Base-by-base conservation (phyloP, 2,329 filamentous ascomycete species). In the Alternaria sp. region DNA sequence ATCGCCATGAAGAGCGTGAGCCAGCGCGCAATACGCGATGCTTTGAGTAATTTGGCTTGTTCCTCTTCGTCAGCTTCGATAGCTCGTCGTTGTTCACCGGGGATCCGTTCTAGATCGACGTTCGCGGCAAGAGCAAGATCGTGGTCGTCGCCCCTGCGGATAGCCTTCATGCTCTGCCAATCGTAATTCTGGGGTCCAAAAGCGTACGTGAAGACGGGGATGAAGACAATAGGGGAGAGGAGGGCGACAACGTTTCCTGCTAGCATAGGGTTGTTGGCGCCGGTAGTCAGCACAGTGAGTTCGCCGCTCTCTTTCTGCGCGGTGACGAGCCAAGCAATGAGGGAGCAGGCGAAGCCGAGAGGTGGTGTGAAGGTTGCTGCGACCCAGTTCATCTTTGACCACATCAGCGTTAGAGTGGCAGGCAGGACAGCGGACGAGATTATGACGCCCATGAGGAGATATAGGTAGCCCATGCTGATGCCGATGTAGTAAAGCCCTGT, bases 371-470 rank as follows among this genome's bases (percentile, higher is more conserved):
- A 83, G 1, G 88, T 88, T 0, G 92, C 92, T 1, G 92, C 91
- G 77, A 88, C 88, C 83, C 88, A 89, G 74, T 92, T 93, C 78
- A 96, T 93, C 2, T 90, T 88, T 54, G 87, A 87, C 93, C 93
- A 97, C 63, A 94, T 84, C 0, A 97, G 86, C 0, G 93, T 92
- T 66, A 97, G 82, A 0, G 92, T 90, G 0, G 93, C 92, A 0
- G 94, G 94, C 12, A 97, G 86, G 4, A 97, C 93, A 4, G 93
- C 94, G 0, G 92, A 88, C 0, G 90, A 93, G 75, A 97, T 96
- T 73, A 97, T 92, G 55, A 94, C 92, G 8, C 94, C 94, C 94
- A 97, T 97, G 75, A 97, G 87, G 2, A 97, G 83, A 75, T 96
- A 96, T 4, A 96, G 84, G 73, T 94, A 96, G 11, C 93, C 94